Base-by-base conservation (phyloP, 139 green algal species). In the Picochlorum sp. region DNA sequence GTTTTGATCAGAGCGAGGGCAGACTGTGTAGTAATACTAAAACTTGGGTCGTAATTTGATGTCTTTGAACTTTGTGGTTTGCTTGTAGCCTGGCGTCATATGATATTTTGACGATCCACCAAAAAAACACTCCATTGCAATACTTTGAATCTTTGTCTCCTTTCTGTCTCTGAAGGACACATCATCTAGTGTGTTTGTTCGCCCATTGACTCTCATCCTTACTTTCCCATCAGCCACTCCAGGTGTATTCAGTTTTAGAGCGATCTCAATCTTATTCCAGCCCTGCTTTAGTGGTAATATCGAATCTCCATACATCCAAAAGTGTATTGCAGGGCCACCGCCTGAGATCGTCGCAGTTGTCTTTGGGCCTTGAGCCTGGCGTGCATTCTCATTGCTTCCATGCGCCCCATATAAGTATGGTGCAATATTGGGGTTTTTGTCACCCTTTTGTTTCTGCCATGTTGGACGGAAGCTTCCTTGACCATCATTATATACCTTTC, bases 201-300 rank as follows among this genome's bases (percentile, higher is more conserved):
- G 29, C n/a, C n/a, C 59, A 28, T 66, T 59, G n/a, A 45, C 18
- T 12, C 5, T 59, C 18, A 66, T 24, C 32, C 54, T 47, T 30
- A 59, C 18, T 28, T 55, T 44, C 3, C 59, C 59, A 44, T 66
- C 45, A 31, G 44, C 4, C 20, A 22, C 14, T 8, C 26, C 26
- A n/a, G 45, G 24, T 41, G 44, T 55, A 28, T 66, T 66, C 24
- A 66, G 22, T n/a, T 29, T 31, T 13, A 66, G 3, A 8, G 25
- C 35, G 12, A 66, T 14, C 18, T 44, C 24, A 43, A 66, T 37
- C 22, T 47, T 59, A 7, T 59, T 54, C 59, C 59, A 66, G 22
- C 39, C 39, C 20, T 16, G 22, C 9, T 47, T 47, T 16, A 37
- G 50, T 56, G 50, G 30, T n/a, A 56, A 7, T 16, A n/a, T 56